Evolutionary conservation across 108 stramenopile genomes (phyloP).

Genomic region (Cyclostephanos tholiformis): DNA sequence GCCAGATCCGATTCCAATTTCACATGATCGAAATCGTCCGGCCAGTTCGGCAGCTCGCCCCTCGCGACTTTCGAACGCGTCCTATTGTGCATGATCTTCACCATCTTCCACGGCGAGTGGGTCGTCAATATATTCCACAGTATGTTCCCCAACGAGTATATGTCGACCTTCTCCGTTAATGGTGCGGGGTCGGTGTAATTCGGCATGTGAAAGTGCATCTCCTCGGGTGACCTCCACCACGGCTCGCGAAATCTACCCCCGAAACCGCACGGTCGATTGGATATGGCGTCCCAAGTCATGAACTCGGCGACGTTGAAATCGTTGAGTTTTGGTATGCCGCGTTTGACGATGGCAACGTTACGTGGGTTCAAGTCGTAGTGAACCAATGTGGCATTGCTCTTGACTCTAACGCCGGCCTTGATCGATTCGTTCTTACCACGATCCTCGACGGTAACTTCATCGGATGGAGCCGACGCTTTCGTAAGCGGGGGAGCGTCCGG

Average conservation of each 20-base stretch:
- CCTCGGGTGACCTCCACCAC: slow-evolving; percentile 90
- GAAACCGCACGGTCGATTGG: slow-evolving; percentile 73
- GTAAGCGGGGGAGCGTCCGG: slow-evolving; percentile 26
- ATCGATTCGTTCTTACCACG: slow-evolving; percentile 4
- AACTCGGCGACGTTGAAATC: slow-evolving; percentile 91
- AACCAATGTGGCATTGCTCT: slow-evolving; percentile 65
- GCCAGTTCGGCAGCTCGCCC: slow-evolving; percentile 63
- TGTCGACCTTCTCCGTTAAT: slow-evolving; percentile 79
- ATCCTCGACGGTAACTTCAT: not conserved
- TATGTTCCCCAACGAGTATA: slow-evolving; percentile 79
- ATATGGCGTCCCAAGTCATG: slow-evolving; percentile 51
- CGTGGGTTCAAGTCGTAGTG: slow-evolving; percentile 88
- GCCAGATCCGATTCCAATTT: slow-evolving; percentile 48
- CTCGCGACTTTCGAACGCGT: slow-evolving; percentile 57
- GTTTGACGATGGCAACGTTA: slow-evolving; percentile 75
- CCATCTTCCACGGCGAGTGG: slow-evolving; percentile 81
- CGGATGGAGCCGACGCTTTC: too few relatives aligned
- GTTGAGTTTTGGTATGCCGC: slow-evolving; percentile 80
- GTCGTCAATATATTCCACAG: slow-evolving; percentile 73
- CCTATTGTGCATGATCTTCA: slow-evolving; percentile 62
- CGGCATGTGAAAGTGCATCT: slow-evolving; percentile 59
- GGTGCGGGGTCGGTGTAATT: slow-evolving; percentile 31
- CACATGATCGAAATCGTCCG: slow-evolving; percentile 44
- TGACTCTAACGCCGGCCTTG: not conserved
- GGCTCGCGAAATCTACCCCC: slow-evolving; percentile 70